Evolutionary conservation across 23 red algal species (phyloP).

Genomic region (Cyanidiococcus yangmingshanensis): DNA sequence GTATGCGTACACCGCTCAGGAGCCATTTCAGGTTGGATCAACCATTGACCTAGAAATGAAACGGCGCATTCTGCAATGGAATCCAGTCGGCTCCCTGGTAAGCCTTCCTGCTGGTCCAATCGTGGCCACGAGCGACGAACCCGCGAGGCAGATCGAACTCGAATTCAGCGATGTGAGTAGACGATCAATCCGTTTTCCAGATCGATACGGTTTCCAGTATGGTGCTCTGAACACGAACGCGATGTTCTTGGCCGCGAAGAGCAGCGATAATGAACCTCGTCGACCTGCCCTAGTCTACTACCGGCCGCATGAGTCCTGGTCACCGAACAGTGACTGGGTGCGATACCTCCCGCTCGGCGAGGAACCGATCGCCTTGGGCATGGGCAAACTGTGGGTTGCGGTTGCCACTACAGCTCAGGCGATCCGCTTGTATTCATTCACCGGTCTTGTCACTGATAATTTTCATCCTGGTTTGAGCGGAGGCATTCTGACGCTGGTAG

Average conservation of each 20-base stretch:
- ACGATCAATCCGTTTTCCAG: neutral
- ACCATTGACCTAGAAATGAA: neutral
- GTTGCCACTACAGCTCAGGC: neutral
- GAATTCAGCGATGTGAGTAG: neutral
- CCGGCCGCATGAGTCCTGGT: constrained; percentile 11
- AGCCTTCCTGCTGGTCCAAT: neutral
- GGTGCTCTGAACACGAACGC: neutral
- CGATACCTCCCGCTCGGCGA: neutral
- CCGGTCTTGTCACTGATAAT: neutral
- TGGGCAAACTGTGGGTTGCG: constrained; percentile 11
- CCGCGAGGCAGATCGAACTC: constrained; percentile 5
- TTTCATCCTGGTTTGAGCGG: neutral
- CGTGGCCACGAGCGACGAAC: neutral
- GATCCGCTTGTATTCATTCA: constrained; percentile 1
- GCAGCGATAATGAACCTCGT: neutral
- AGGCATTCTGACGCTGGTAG: neutral
- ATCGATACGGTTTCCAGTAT: neutral
- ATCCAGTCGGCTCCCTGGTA: neutral
- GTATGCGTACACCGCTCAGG: too few species aligned
- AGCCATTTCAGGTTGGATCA: neutral
- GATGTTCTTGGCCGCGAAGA: neutral
- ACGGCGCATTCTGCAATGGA: constrained; percentile 16
- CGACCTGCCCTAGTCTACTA: neutral
- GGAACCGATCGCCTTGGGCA: neutral
- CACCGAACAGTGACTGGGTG: neutral